Evolutionary conservation across 495 filamentous ascomycete species (phyloP).

Genomic region (Penicillium angulare): DNA sequence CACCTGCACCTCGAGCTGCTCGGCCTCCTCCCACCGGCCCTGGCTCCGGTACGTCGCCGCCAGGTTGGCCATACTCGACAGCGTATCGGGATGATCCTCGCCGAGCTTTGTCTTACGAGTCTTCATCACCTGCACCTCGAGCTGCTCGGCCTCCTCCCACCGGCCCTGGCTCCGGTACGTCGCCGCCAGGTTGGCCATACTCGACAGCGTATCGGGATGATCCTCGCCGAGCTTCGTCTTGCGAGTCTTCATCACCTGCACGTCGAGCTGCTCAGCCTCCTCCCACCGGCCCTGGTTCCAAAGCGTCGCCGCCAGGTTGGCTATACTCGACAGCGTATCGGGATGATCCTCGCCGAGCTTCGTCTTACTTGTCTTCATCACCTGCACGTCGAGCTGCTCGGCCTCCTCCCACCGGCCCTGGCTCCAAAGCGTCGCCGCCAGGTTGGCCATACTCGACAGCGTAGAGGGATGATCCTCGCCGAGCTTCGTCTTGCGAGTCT

Average conservation of each 20-base stretch:
- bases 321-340: background rate
- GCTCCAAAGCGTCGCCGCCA: background rate
- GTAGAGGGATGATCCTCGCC: background rate
- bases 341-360: background rate
- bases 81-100: background rate
- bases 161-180: background rate
- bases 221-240: background rate
- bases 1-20: background rate
- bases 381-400: background rate
- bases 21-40: background rate
- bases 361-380: background rate
- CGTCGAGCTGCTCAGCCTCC: background rate
- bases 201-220: background rate
- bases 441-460: background rate
- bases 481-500: background rate
- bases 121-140: background rate
- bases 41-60: background rate
- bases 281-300: background rate
- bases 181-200: background rate
- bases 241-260: background rate
- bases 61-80: background rate
- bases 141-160: background rate
- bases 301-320: background rate
- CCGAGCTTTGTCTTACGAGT: background rate
- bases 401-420: constrained; percentile 1